Conservation (phyloP, 768 basidiomycete species). For the Pulveroboletus frians region DNA sequence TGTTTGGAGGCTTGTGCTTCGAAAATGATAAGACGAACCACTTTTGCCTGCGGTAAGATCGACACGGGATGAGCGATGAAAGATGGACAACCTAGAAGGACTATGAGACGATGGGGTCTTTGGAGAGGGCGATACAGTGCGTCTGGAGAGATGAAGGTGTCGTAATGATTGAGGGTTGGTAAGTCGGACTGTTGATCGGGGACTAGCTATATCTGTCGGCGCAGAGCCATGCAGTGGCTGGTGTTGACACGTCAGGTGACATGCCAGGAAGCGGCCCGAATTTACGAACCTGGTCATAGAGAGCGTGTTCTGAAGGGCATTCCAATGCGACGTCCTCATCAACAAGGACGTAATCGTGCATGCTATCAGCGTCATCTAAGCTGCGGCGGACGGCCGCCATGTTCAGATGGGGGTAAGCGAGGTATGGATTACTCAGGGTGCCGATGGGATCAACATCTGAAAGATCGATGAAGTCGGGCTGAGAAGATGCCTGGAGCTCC, state of each 20-base stretch:
- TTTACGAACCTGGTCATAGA: conserved; percentile 25
- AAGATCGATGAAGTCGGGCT: conserved; percentile 17
- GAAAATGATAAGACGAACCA: conserved; percentile 36
- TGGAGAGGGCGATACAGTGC: conserved; percentile 37
- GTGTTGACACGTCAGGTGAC: conserved; percentile 16
- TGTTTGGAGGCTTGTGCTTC: conserved; percentile 48
- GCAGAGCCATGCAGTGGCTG: conserved; percentile 21
- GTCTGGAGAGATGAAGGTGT: conserved; percentile 40
- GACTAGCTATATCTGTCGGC: conserved; percentile 24
- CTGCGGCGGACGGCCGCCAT: conserved; percentile 25
- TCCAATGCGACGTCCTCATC: conserved; percentile 30
- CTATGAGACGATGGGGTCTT: conserved; percentile 30
- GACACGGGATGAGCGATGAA: conserved; percentile 33
- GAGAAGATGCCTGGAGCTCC: conserved; percentile 32
- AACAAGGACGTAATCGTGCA: conserved; percentile 40
- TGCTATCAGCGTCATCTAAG: conserved; percentile 31
- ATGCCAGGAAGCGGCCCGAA: conserved; percentile 17
- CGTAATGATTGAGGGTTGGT: conserved; percentile 39
- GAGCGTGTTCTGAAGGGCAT: conserved; percentile 16
- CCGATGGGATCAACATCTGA: conserved; percentile 24
- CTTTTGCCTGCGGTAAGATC: conserved; percentile 26
- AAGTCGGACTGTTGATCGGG: conserved; percentile 32
- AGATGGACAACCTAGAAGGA: conserved; percentile 40
- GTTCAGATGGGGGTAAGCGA: conserved; percentile 37
- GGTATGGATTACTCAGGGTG: conserved; percentile 36